Evolutionary conservation across 1,284 basidiomycete genomes (phyloP).

Genomic region (Bjerkandera adusta): DNA sequence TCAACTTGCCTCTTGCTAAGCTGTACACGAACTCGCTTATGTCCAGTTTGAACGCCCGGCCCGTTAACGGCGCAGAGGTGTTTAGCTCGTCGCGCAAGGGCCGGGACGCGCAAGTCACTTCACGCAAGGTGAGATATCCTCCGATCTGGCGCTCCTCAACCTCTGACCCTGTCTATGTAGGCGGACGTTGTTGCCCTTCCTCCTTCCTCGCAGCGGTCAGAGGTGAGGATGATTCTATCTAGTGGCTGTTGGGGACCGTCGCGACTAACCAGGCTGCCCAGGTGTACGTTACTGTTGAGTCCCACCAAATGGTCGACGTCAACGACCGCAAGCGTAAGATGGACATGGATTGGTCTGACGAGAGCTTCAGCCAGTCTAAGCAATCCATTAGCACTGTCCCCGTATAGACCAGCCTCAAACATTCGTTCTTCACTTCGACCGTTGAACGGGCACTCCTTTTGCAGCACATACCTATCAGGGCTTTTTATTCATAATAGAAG

Average conservation of each 20-base stretch:
- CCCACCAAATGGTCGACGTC: slow-evolving; percentile 28
- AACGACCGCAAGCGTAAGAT: neutral
- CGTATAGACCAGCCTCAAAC: too few species aligned
- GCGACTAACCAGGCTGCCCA: slow-evolving; percentile 10
- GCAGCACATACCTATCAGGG: too few species aligned
- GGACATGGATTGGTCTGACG: slow-evolving; percentile 3
- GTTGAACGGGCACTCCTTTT: too few species aligned
- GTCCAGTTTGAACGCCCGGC: slow-evolving; percentile 32
- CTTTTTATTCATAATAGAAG: too few species aligned
- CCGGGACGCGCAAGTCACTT: neutral
- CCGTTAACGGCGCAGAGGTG: slow-evolving; percentile 9
- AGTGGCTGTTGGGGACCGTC: too few species aligned
- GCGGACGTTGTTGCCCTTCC: neutral
- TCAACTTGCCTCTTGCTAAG: slow-evolving; percentile 31
- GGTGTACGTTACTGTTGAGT: slow-evolving; percentile 30
- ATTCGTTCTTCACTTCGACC: too few species aligned
- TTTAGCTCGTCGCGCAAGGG: neutral
- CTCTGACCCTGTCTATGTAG: neutral
- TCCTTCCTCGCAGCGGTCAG: neutral
- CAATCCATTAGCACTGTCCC: too few species aligned
- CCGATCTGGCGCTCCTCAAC: neutral
- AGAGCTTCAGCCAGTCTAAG: too few species aligned
- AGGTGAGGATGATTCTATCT: too few species aligned
- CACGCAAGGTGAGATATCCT: neutral
- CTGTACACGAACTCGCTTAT: slow-evolving; percentile 34